A percentile compares a stretch with the other conserved stretches of the same genome.
Evolutionary conservation across 2,329 filamentous ascomycete genomes (phyloP).

Genomic region (Botryotinia globosa): DNA sequence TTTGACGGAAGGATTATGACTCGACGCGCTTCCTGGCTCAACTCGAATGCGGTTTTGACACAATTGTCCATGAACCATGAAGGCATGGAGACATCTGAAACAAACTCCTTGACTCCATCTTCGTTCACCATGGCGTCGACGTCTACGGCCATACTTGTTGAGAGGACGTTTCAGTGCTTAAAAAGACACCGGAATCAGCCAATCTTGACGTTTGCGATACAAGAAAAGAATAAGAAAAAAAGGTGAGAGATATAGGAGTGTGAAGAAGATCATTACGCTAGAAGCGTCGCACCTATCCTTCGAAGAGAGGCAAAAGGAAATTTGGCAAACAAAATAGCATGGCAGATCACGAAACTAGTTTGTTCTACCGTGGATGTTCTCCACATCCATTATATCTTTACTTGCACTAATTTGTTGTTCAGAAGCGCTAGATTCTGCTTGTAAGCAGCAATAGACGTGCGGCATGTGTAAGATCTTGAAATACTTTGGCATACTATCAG

Average conservation of each 20-base stretch:
- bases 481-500: neutral
- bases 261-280: neutral
- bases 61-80: neutral
- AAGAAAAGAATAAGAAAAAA: neutral
- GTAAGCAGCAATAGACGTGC: neutral
- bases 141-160: neutral
- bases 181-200: neutral
- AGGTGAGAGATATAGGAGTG: neutral
- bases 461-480: neutral
- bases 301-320: neutral
- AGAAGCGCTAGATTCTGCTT: neutral
- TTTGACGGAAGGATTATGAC: neutral
- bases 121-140: neutral
- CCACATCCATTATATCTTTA: neutral
- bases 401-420: neutral
- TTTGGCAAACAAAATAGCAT: neutral
- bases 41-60: neutral
- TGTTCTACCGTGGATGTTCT: neutral
- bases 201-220: neutral
- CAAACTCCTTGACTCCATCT: neutral
- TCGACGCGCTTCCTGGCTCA: neutral
- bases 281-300: neutral
- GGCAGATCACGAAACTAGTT: neutral
- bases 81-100: neutral
- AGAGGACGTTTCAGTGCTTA: neutral